Evolutionary conservation across 1,284 basidiomycete species (phyloP), one percentile per base, ranked within the genome.

Genomic region (Fomitopsis schrenkii): DNA sequence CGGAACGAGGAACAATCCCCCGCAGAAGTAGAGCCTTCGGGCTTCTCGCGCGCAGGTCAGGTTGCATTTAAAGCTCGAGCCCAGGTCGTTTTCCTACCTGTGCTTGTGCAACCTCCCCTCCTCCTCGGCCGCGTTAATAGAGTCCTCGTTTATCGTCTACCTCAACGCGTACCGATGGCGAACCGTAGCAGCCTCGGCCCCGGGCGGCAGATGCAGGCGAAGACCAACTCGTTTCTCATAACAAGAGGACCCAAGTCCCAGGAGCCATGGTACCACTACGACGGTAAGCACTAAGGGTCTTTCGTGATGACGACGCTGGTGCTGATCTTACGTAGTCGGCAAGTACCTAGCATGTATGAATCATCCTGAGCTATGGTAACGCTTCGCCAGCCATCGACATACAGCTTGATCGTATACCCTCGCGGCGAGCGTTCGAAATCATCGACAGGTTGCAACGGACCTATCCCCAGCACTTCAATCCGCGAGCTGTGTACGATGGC

Each of bases 401-500:
- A 1, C 44, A 58, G 22, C 35, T 53, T 42, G 44, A 61, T 22
- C 36, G 59, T 5, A 64, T 64, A 26, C 61, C 61, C 1, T 10
- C 48, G 1, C 28, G 48, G 26, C 63, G 65, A 7, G 59, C 59
- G 41, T 63, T 63, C 30, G 64, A 71, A 54, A 66, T 72, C 12
- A 60, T 72, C n/a, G 64, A 68, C 26, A 62, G 54, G 0, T 42
- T 72, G 2, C 66, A 68, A 57, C 26, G 55, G 12, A 60, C 59
- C 5, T 28, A 70, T 26, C 64, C 69, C 0, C 52, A 48, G 1
- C 36, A 63, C 3, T 72, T 70, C 59, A 63, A 46, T 17, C 65
- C 67, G 1, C 64, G 67, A 3, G 64, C 69, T 1, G 59, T 62
- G 6, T 72, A 63, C 38, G 71, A 72, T 46, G 71, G 71, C 8